Evolutionary conservation across 2,329 filamentous ascomycete species (phyloP).

Genomic region (Aspergillus pseudoterreus): DNA sequence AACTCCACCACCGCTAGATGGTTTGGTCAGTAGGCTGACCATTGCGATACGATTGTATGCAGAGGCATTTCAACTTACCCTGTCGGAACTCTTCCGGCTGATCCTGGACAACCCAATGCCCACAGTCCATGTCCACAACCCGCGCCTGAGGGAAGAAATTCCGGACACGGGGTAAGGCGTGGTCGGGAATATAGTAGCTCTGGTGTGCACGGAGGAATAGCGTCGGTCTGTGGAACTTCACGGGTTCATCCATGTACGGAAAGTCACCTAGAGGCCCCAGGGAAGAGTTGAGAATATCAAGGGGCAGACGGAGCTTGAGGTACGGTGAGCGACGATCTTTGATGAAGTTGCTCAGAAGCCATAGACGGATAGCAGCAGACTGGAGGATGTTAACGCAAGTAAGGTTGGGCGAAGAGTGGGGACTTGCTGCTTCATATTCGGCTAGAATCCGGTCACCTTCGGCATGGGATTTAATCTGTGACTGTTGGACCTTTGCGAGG

Average conservation of each 20-base stretch:
- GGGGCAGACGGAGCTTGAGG: slow-evolving; percentile 1
- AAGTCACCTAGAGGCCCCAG: slow-evolving; percentile 3
- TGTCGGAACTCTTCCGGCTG: slow-evolving; percentile 24
- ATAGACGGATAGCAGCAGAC: slow-evolving; percentile 3
- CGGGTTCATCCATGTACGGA: neutral
- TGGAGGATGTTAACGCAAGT: neutral
- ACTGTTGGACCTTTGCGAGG: slow-evolving; percentile 1
- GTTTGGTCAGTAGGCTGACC: no score
- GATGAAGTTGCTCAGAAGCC: slow-evolving; percentile 8
- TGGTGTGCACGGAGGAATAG: slow-evolving; percentile 19
- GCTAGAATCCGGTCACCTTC: slow-evolving; percentile 3
- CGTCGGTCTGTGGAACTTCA: slow-evolving; percentile 29
- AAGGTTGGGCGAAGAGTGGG: neutral
- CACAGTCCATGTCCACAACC: slow-evolving; percentile 27
- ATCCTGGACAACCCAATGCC: slow-evolving; percentile 35
- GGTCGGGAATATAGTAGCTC: slow-evolving; percentile 51
- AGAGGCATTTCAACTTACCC: neutral
- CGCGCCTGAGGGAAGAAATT: slow-evolving; percentile 26
- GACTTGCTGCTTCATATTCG: slow-evolving; percentile 1
- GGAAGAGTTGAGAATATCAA: slow-evolving; percentile 1
- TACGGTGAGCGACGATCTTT: neutral
- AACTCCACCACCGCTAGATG: no score
- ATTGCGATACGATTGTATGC: no score
- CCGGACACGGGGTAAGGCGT: slow-evolving; percentile 29
- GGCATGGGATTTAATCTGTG: neutral